Evolutionary conservation across 1,284 basidiomycete species (phyloP).

Genomic region (Pyrrhoderma lamaoense): DNA sequence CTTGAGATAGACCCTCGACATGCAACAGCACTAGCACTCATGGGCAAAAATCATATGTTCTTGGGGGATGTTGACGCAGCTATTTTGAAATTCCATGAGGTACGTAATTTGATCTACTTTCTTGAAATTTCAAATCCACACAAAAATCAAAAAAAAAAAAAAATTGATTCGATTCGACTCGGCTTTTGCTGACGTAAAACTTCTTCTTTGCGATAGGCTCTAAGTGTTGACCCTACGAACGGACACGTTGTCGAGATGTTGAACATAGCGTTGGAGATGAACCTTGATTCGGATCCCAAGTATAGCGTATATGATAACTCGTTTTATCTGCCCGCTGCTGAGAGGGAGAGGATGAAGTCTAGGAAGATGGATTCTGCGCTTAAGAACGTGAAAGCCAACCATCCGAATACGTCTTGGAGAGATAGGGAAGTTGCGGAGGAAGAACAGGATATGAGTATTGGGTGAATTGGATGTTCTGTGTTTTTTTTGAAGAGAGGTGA

Average conservation of each 20-base stretch:
- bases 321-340: neutral
- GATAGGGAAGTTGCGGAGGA: neutral
- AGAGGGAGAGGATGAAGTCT: neutral
- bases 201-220: conserved; percentile 40
- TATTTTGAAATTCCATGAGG: conserved; percentile 86
- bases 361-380: neutral
- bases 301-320: neutral
- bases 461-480: neutral
- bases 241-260: conserved; percentile 79
- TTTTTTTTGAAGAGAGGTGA: too few species aligned
- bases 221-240: conserved; percentile 83
- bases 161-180: too few species aligned
- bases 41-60: conserved; percentile 80
- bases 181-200: too few species aligned
- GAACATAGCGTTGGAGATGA: conserved; percentile 69
- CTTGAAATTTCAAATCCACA: too few species aligned
- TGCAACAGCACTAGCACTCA: conserved; percentile 69
- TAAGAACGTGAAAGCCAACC: neutral
- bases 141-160: too few species aligned
- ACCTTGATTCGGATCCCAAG: conserved; percentile 1
- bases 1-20: conserved; percentile 77
- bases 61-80: conserved; percentile 67
- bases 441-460: neutral
- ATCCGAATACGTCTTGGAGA: neutral
- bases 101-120: too few species aligned